A percentile compares a stretch with the other conserved stretches of the same genome.
Evolutionary conservation across 305 asterid species (phyloP).

Genomic region (Fraxinus greggii): DNA sequence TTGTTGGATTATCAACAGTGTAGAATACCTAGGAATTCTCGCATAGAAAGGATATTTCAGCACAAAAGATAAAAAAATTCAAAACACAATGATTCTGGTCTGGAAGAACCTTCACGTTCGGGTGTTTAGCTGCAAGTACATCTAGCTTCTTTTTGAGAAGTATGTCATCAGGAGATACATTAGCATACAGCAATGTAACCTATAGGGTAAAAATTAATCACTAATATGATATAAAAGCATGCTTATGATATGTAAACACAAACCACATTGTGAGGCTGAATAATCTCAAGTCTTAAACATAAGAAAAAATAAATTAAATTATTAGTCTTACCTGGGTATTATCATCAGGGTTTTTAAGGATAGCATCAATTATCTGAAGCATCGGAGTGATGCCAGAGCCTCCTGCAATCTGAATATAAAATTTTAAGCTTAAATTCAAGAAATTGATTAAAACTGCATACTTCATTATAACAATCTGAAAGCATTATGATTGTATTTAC

Average conservation of each 20-base stretch:
- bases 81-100: constrained; percentile 17
- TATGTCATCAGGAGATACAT: constrained; percentile 93
- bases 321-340: constrained; percentile 61
- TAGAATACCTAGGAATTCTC: constrained; percentile 58
- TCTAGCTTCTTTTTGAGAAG: constrained; percentile 93
- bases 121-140: constrained; percentile 72
- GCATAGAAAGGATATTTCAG: constrained; percentile 17
- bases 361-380: constrained; percentile 91
- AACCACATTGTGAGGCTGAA: not conserved
- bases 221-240: not conserved
- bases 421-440: constrained; percentile 7
- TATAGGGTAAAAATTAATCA: constrained; percentile 29
- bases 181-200: constrained; percentile 90
- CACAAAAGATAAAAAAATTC: not conserved
- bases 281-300: not conserved
- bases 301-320: constrained; percentile 6
- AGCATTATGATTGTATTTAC: constrained; percentile 14
- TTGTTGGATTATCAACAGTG: constrained; percentile 83
- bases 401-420: constrained; percentile 73
- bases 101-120: constrained; percentile 69
- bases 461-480: not conserved
- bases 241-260: not conserved
- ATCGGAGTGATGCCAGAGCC: constrained; percentile 95
- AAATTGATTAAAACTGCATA: constrained; percentile 3
- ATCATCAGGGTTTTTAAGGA: constrained; percentile 88